These are phyloP conservation scores for Hypoxylon fragiforme DNA, from an alignment of 495 filamentous ascomycete species.

Conservation along the genomic window DNA sequence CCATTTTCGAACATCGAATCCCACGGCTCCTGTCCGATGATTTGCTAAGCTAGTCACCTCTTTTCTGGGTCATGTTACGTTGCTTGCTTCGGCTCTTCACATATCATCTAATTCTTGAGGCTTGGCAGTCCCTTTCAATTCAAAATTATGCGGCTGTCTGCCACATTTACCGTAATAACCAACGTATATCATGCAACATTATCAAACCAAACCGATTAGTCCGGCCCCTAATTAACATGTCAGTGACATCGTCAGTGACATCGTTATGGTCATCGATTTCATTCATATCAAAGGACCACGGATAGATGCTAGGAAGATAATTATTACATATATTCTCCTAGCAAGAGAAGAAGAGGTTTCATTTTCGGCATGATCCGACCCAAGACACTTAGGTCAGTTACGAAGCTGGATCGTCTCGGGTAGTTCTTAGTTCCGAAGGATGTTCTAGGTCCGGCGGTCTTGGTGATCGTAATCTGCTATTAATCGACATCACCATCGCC, in stretches of 20 bases:
- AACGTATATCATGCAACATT: conserved; percentile 24
- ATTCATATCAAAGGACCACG: background rate
- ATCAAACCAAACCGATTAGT: conserved; percentile 9
- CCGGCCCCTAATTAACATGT: conserved; percentile 2
- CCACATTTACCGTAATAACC: conserved; percentile 13
- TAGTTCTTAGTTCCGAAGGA: conserved; percentile 16
- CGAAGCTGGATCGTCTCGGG: conserved; percentile 9
- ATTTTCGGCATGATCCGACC: conserved; percentile 31
- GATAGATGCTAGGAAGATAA: background rate
- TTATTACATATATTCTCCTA: too few relatives aligned
- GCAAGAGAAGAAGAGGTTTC: conserved; percentile 8
- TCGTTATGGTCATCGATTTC: too few relatives aligned
- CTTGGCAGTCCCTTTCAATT: conserved; percentile 30
- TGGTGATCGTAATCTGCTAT: background rate
- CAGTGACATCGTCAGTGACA: too few relatives aligned
- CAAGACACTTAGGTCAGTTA: conserved; percentile 7
- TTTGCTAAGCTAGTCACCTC: conserved; percentile 28
- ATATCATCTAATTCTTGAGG: conserved; percentile 20
- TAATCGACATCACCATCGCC: background rate
- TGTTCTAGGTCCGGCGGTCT: too few relatives aligned
- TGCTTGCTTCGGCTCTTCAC: conserved; percentile 34
- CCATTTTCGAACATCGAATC: conserved; percentile 27
- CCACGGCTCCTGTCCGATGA: conserved; percentile 28
- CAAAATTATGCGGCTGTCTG: conserved; percentile 26
- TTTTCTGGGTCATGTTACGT: conserved; percentile 33